A percentile compares a stretch with the other conserved stretches of the same genome.
These are phyloP conservation scores for Incumbomyces delicatus DNA, from an alignment of 2,329 filamentous ascomycete species.

Conservation along the genomic window DNA sequence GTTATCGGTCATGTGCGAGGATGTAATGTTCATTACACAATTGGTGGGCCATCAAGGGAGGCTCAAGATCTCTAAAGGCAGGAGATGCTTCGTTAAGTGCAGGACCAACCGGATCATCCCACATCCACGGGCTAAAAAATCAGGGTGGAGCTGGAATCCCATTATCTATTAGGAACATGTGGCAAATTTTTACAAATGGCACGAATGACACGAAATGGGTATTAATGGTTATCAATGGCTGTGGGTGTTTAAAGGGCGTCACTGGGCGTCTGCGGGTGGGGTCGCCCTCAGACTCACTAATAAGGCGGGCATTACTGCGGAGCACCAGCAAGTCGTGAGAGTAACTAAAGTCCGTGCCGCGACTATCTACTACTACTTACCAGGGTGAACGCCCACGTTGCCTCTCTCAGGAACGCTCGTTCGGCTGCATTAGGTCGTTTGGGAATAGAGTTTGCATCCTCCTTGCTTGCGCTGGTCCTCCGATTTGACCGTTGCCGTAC, in stretches of 20 bases:
- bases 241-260: neutral
- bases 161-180: neutral
- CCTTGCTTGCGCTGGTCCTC: neutral
- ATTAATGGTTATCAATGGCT: neutral
- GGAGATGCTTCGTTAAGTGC: slow-evolving; percentile 19
- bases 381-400: slow-evolving; percentile 29
- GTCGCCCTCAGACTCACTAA: neutral
- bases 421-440: slow-evolving; percentile 13
- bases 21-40: slow-evolving; percentile 10
- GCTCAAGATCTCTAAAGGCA: slow-evolving; percentile 19
- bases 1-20: slow-evolving; percentile 19
- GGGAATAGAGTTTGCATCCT: neutral
- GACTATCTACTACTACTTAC: no score
- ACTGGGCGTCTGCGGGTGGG: neutral
- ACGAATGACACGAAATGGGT: neutral
- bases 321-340: no score
- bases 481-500: neutral
- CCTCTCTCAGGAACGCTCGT: slow-evolving; percentile 70
- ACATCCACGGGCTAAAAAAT: neutral
- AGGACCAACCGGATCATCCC: slow-evolving; percentile 14
- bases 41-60: slow-evolving; percentile 1
- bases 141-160: no score
- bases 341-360: no score
- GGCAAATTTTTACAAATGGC: neutral
- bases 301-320: no score